Evolutionary conservation across 2,329 filamentous ascomycete species (phyloP).

Genomic region (Xylariaceae sp.): DNA sequence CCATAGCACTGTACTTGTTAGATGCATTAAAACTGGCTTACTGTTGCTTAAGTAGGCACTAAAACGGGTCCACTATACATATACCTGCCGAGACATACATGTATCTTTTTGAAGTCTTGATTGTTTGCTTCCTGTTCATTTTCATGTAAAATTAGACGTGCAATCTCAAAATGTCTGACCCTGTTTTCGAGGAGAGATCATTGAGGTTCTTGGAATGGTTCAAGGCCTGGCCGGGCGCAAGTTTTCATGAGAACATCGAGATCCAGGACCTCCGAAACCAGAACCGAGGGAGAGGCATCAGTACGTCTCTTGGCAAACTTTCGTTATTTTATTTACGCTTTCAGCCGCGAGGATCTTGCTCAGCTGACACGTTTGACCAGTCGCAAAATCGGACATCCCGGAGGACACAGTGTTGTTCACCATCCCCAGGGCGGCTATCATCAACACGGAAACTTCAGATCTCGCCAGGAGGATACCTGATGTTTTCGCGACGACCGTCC

Average conservation of each 20-base stretch:
- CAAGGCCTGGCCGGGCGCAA: slow-evolving; percentile 43
- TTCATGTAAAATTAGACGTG: neutral
- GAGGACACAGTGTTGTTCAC: slow-evolving; percentile 75
- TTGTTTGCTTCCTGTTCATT: too few species aligned
- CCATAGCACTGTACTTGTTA: too few species aligned
- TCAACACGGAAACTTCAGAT: slow-evolving; percentile 67
- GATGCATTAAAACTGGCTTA: too few species aligned
- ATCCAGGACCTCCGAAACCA: slow-evolving; percentile 47
- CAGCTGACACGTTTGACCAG: slow-evolving; percentile 38
- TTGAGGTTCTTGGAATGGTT: slow-evolving; percentile 50
- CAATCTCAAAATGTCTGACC: slow-evolving; percentile 27
- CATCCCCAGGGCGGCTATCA: slow-evolving; percentile 65
- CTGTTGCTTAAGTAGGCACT: too few species aligned
- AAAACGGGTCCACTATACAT: too few species aligned
- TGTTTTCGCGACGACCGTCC: slow-evolving; percentile 39
- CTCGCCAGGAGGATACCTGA: slow-evolving; percentile 53
- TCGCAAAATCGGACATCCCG: slow-evolving; percentile 63
- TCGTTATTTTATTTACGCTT: neutral
- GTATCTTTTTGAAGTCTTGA: too few species aligned
- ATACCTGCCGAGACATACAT: too few species aligned
- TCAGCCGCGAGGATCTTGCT: neutral
- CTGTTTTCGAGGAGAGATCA: slow-evolving; percentile 38
- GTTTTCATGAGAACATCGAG: slow-evolving; percentile 47
- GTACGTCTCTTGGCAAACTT: slow-evolving; percentile 31
- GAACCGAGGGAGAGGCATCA: slow-evolving; percentile 50